Evolutionary conservation across 2,329 filamentous ascomycete genomes (phyloP), one percentile per base, ranked within the genome.

Genomic region (Neoscytalidium dimidiatum): DNA sequence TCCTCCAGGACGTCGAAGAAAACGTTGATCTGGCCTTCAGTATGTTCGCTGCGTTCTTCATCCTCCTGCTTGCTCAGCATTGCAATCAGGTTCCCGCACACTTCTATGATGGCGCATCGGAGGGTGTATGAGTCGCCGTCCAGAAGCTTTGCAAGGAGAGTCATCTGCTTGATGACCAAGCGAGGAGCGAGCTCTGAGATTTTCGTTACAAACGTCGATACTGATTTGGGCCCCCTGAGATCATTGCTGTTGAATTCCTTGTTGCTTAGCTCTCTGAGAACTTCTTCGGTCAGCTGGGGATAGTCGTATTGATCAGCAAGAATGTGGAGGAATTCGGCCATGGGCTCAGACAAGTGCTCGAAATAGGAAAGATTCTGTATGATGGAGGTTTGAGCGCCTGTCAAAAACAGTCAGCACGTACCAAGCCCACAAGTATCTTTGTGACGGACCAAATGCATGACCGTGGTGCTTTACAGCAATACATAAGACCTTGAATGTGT

Each of bases 201-300:
- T 74, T 94, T 96, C 65, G 94, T 86, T 70, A 99, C 91, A 73
- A 99, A 99, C 0, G 91, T 87, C 14, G 95, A 98, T 7, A 98
- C 92, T 0, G 94, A 98, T 78, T 98, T 99, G 13, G 96, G 95
- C 0, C 95, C 95, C 75, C 91, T 92, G 1, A 91, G 93, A 77
- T 99, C 96, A 73, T 96, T 99, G 67, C 91, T 94, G 78, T 96
- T 97, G 81, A 98, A 99, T 74, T 98, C 94, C 76, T 97, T 99
- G 79, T 94, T 97, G 76, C 94, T 96, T 69, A 99, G 86, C 75
- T 99, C 95, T 72, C 92, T 90, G 66, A 99, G 79, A 31, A 98
- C 92, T 75, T 99, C 95, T 75, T 97, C 95, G 4, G 93, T 90
- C 8, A 99, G 84, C 73, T 99, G 95, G 17, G 94, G 92, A 75